Evolutionary conservation across 495 filamentous ascomycete species (phyloP).

Genomic region (Penicillium daleae): DNA sequence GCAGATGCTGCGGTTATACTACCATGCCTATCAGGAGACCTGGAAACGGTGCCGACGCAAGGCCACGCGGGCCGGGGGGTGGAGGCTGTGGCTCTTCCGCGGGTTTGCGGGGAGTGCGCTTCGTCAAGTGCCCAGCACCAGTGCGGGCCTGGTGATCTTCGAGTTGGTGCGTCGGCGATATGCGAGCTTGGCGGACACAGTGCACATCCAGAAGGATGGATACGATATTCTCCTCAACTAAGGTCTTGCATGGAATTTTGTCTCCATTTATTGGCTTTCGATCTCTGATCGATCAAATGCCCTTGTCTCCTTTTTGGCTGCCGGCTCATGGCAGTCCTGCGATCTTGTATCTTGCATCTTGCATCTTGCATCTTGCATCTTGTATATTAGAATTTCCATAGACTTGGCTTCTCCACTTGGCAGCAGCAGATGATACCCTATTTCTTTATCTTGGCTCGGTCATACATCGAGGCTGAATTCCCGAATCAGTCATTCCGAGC

Average conservation of each 20-base stretch:
- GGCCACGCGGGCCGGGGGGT: constrained; percentile 64
- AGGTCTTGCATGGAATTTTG: not conserved
- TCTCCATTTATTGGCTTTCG: not conserved
- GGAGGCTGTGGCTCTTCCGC: constrained; percentile 73
- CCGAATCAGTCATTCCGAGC: not conserved
- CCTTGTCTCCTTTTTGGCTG: not conserved
- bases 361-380: constrained; percentile 1
- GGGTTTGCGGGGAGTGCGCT: constrained; percentile 77
- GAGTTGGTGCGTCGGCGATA: constrained; percentile 84
- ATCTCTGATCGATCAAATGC: not conserved
- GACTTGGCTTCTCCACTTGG: constrained; percentile 4
- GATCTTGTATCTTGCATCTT: too few relatives aligned
- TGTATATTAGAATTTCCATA: not conserved
- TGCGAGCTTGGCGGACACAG: constrained; percentile 67
- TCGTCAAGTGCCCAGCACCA: constrained; percentile 84
- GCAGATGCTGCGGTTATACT: constrained; percentile 67
- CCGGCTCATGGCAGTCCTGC: too few relatives aligned
- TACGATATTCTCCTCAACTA: constrained; percentile 71
- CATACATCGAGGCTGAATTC: not conserved
- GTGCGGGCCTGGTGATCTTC: constrained; percentile 87
- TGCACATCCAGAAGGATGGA: constrained; percentile 65
- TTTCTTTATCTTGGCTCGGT: not conserved
- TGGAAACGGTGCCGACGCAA: constrained; percentile 68
- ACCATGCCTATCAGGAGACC: constrained; percentile 75
- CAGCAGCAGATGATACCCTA: constrained; percentile 18